phyloP scores from a whole-genome alignment of 495 filamentous ascomycete species.

The Aspergillus sparsus region DNA sequence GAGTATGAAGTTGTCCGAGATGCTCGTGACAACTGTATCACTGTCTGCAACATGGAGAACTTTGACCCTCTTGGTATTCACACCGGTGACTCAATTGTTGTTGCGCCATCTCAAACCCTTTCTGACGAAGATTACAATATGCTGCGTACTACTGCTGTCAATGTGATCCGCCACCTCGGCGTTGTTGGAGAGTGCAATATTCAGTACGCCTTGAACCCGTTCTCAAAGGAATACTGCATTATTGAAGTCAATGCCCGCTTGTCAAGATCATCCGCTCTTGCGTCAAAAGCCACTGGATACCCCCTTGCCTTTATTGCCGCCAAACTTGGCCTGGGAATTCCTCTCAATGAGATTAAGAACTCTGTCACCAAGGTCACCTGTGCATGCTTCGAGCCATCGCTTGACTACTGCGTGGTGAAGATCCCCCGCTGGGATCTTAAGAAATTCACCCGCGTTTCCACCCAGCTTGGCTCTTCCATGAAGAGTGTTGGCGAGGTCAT shows the following conservation, averaged over 20 bases:
- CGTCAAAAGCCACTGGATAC: slow-evolving; percentile 97
- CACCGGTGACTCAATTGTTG: slow-evolving; percentile 97
- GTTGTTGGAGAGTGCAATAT: slow-evolving; percentile 99
- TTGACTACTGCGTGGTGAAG: slow-evolving; percentile 98
- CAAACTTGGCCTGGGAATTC: slow-evolving; percentile 91
- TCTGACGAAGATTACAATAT: slow-evolving; percentile 99
- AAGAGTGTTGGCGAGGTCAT: slow-evolving; percentile 99
- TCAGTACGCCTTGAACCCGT: slow-evolving; percentile 95
- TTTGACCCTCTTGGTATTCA: slow-evolving; percentile 98
- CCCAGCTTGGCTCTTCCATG: slow-evolving; percentile 94
- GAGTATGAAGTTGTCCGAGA: slow-evolving; percentile 99
- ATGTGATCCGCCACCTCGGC: slow-evolving; percentile 94
- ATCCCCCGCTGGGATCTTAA: slow-evolving; percentile 98
- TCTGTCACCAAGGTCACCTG: slow-evolving; percentile 94
- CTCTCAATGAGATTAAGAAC: slow-evolving; percentile 94
- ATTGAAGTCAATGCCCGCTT: slow-evolving; percentile 99
- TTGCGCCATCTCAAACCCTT: slow-evolving; percentile 94
- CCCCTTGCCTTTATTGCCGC: slow-evolving; percentile 95
- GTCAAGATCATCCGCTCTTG: slow-evolving; percentile 92
- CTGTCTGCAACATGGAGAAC: slow-evolving; percentile 99
- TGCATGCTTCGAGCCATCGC: slow-evolving; percentile 97
- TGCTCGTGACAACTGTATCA: slow-evolving; percentile 96
- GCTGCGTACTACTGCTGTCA: slow-evolving; percentile 97
- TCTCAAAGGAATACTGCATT: slow-evolving; percentile 96
- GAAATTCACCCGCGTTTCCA: slow-evolving; percentile 96